These are phyloP conservation scores for slime mould (Dictyostelium discoideum) DNA, from an alignment of 78 protist genomes.

Conservation along the genomic window DNA sequence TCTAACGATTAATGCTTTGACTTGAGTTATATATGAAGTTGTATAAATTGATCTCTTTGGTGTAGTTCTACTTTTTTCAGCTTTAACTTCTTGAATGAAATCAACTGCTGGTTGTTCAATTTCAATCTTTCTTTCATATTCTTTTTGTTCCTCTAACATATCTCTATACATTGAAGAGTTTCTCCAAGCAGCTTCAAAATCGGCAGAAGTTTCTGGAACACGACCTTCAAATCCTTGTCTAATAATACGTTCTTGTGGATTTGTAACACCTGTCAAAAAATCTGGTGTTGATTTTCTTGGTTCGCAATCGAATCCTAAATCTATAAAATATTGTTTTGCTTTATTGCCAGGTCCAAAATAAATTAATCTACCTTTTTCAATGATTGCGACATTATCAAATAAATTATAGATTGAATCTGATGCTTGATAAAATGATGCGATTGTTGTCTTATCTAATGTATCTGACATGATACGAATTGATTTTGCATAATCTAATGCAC, in stretches of 20 bases:
- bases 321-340: constrained; percentile 67
- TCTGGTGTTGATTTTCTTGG: constrained; percentile 16
- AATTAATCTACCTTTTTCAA: constrained; percentile 8
- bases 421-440: constrained; percentile 80
- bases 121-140: constrained; percentile 39
- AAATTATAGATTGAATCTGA: constrained; percentile 68
- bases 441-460: constrained; percentile 56
- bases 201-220: constrained; percentile 64
- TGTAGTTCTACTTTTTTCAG: constrained; percentile 35
- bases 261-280: constrained; percentile 67
- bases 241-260: constrained; percentile 59
- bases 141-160: not conserved
- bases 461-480: constrained; percentile 73
- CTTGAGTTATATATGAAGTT: constrained; percentile 15
- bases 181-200: constrained; percentile 53
- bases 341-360: constrained; percentile 54
- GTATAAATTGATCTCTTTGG: constrained; percentile 10
- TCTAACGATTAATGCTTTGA: constrained; percentile 30
- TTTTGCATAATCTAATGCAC: constrained; percentile 71
- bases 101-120: constrained; percentile 20
- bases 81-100: constrained; percentile 18
- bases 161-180: constrained; percentile 12
- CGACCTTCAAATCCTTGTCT: constrained; percentile 53
- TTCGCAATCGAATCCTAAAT: constrained; percentile 64
- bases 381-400: constrained; percentile 35